These are phyloP conservation scores for Oropetium thomaeum DNA, from an alignment of 176 grass and related monocot species.

Conservation along the genomic window DNA sequence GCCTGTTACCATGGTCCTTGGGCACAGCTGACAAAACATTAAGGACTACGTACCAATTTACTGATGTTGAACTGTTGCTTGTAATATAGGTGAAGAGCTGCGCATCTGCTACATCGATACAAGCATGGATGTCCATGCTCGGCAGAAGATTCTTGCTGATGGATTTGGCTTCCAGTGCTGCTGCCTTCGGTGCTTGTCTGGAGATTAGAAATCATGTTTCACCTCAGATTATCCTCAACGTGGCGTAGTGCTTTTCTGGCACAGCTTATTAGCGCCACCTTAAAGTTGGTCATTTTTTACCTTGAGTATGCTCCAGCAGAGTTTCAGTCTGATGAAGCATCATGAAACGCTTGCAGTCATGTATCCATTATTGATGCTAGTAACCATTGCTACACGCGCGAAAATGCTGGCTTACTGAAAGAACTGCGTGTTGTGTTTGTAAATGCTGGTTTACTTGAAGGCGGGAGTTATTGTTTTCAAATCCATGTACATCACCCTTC, in stretches of 20 bases:
- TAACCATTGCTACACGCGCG: background rate
- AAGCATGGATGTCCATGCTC: conserved; percentile 68
- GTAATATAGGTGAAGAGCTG: conserved; percentile 67
- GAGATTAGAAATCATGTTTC: conserved; percentile 45
- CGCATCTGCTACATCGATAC: conserved; percentile 90
- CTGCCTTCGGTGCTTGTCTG: conserved; percentile 62
- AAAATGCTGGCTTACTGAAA: background rate
- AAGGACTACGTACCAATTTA: background rate
- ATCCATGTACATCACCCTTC: background rate
- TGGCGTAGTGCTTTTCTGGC: background rate
- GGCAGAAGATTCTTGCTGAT: conserved; percentile 76
- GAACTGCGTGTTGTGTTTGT: background rate
- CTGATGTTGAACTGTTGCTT: conserved; percentile 8
- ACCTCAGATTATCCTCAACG: background rate
- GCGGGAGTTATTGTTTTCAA: background rate
- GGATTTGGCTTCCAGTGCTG: conserved; percentile 76
- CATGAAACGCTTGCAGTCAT: background rate
- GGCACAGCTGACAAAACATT: background rate
- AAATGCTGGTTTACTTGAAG: background rate
- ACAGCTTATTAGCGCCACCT: background rate
- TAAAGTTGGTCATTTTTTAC: background rate
- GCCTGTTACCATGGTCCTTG: background rate
- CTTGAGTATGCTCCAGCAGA: background rate
- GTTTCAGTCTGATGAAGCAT: background rate
- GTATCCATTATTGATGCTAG: background rate